These are phyloP conservation scores for Tricholoma bakamatsutake DNA, from an alignment of 768 basidiomycete genomes.

Conservation along the genomic window DNA sequence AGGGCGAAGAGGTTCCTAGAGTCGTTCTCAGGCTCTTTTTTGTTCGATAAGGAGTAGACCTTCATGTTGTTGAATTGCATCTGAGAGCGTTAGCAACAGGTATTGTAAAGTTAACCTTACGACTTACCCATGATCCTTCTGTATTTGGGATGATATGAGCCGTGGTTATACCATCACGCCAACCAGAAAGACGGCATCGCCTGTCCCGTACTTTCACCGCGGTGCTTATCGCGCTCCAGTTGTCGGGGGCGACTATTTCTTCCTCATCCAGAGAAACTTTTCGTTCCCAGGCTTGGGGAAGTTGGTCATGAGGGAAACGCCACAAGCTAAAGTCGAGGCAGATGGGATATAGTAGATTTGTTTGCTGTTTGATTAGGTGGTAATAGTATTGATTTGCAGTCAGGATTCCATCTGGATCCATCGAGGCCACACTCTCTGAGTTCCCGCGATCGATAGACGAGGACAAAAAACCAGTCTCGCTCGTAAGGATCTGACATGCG, in stretches of 20 bases:
- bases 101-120: not conserved
- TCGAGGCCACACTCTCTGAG: not conserved
- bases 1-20: not conserved
- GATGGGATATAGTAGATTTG: not conserved
- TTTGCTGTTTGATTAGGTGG: not conserved
- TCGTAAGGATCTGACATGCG: not conserved
- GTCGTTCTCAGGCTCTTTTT: not conserved
- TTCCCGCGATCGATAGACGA: not conserved
- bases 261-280: not conserved
- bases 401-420: not conserved
- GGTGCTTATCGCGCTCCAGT: not conserved
- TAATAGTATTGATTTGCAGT: not conserved
- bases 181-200: not conserved
- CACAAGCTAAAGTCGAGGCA: not conserved
- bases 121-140: not conserved
- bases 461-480: not conserved
- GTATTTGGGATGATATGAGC: not conserved
- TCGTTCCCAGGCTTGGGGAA: not conserved
- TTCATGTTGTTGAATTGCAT: not conserved
- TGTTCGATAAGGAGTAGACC: not conserved
- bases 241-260: not conserved
- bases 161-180: not conserved
- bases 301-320: not conserved
- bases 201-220: not conserved
- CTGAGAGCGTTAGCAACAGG: not conserved